Evolutionary conservation across 805 yeast species (phyloP).

Genomic region (Cyberlindnera meyerae): DNA sequence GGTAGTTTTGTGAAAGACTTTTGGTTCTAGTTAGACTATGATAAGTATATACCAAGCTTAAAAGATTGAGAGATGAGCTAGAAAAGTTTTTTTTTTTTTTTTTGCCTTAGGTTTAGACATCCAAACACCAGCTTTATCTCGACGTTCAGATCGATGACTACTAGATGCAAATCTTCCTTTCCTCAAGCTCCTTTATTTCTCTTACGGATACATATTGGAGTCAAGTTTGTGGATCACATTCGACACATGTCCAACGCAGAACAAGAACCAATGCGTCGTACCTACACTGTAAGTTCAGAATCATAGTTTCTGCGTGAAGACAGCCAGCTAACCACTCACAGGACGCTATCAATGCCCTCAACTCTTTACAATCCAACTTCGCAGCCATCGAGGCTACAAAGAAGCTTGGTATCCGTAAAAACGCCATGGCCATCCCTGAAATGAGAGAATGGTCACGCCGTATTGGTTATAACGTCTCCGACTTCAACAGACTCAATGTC

Average conservation of each 20-base stretch:
- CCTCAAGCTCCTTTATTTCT: no score
- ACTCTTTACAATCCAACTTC: constrained; percentile 85
- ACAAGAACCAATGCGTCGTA: constrained; percentile 14
- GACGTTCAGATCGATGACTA: no score
- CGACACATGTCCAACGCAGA: constrained; percentile 4
- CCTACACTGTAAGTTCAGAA: constrained; percentile 15
- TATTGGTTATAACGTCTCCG: constrained; percentile 60
- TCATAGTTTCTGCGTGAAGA: no score
- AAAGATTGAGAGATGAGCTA: constrained; percentile 1
- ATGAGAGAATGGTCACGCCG: constrained; percentile 78
- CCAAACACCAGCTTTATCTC: constrained; percentile 2
- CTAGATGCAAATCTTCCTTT: no score
- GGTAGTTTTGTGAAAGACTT: no score
- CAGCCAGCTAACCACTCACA: no score
- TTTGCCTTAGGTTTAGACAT: neutral
- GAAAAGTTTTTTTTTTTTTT: constrained; percentile 1
- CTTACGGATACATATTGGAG: no score
- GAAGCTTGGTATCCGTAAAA: constrained; percentile 57
- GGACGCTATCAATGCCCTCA: constrained; percentile 83
- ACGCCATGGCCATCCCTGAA: constrained; percentile 71
- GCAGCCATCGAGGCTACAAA: constrained; percentile 82
- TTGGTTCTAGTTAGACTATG: no score
- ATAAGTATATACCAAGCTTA: no score
- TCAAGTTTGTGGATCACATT: neutral
- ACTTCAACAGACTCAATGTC: constrained; percentile 69